Conservation (phyloP, 345 rosid species). For the Populus euphratica region DNA sequence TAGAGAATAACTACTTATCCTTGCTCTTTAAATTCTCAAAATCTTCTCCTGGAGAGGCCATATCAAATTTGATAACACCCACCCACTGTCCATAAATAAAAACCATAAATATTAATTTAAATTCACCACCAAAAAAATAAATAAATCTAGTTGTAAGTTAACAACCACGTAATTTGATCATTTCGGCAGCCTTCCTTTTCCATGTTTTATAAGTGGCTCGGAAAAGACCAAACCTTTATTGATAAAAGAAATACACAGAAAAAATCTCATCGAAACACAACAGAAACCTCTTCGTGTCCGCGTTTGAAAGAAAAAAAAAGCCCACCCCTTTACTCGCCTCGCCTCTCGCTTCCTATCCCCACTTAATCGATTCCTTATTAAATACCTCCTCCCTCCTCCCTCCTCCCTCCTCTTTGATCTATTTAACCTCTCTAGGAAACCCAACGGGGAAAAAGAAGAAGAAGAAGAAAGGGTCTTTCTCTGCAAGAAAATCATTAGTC, state of each 20-base stretch:
- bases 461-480: background rate
- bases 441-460: background rate
- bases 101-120: no score
- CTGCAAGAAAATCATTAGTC: background rate
- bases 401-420: background rate
- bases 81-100: no score
- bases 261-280: background rate
- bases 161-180: no score
- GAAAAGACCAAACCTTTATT: background rate
- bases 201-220: no score
- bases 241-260: background rate
- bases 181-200: no score
- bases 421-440: background rate
- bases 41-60: no score
- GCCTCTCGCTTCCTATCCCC: background rate
- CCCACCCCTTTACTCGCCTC: background rate
- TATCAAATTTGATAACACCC: no score
- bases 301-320: background rate
- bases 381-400: background rate
- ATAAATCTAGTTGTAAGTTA: no score
- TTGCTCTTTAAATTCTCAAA: no score
- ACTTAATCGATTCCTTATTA: background rate
- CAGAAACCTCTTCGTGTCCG: background rate
- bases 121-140: no score
- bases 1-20: no score